These are phyloP conservation scores for Tanozyma kutaoensis DNA, from an alignment of 805 yeast species.

Conservation along the genomic window DNA sequence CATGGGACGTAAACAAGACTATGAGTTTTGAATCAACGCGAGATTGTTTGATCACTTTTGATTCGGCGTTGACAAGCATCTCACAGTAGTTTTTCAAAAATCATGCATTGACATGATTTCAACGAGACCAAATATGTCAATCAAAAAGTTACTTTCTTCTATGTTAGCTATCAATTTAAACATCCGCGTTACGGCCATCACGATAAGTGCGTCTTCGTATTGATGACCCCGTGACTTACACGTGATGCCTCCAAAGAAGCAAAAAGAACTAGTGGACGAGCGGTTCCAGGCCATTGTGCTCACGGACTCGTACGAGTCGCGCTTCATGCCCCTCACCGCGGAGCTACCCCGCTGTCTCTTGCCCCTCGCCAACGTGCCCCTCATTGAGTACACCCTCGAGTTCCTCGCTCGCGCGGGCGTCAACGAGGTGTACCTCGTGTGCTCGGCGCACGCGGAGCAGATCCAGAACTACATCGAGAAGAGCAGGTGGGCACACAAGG, in stretches of 20 bases:
- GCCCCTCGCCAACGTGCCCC: slow-evolving; percentile 87
- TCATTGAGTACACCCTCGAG: slow-evolving; percentile 89
- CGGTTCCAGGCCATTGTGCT: slow-evolving; percentile 88
- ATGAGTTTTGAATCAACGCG: no score
- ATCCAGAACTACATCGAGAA: slow-evolving; percentile 68
- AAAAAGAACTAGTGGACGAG: slow-evolving; percentile 50
- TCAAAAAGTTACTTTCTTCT: no score
- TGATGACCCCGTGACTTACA: no score
- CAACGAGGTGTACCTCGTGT: slow-evolving; percentile 78
- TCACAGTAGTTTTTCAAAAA: no score
- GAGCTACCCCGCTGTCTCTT: slow-evolving; percentile 80
- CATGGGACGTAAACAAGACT: no score
- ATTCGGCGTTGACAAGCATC: no score
- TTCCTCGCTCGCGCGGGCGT: slow-evolving; percentile 87
- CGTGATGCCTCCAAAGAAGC: slow-evolving; percentile 34
- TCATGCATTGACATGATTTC: no score
- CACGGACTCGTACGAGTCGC: slow-evolving; percentile 84
- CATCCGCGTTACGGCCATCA: no score
- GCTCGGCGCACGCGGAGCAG: slow-evolving; percentile 84
- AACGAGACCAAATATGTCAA: no score
- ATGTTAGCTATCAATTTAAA: no score
- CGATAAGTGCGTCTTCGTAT: no score
- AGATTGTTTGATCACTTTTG: no score
- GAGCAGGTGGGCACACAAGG: slow-evolving; percentile 58
- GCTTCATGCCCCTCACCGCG: slow-evolving; percentile 86